Evolutionary conservation across 2,329 filamentous ascomycete genomes (phyloP), one percentile per base, ranked within the genome.

Genomic region (Venturia aucupariae): DNA sequence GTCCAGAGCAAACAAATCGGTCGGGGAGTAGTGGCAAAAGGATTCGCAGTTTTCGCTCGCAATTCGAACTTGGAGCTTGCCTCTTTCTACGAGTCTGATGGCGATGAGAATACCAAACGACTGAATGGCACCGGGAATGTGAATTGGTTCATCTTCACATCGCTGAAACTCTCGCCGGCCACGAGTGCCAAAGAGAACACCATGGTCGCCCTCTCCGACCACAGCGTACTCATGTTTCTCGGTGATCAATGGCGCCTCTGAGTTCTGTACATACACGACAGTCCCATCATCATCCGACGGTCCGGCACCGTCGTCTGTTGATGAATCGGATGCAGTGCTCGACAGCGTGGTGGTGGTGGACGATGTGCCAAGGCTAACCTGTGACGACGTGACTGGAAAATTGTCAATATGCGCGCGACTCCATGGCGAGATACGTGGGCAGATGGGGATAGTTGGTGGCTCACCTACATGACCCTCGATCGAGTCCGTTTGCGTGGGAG

Each of bases 61-160:
- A 35, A 90, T 83, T 19, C 89, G 84, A 17, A 92, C 88, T 1
- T 84, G 73, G 15, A 94, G 82, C 44, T 82, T 84, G 3, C 87
- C 88, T 44, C 89, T 86, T 0, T 77, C 72, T 62, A 90, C 85
- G 72, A 92, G 89, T 63, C 86, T 83, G 24, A 96, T 74, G 0
- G 87, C 90, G 39, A 96, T 71, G 30, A 96, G 77, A 4, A 89
- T 79, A 1, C 92, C 92, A 69, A 96, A 96, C 0, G 84, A 81
- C 72, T 96, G 92, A 0, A 92, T 77, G 1, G 90, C 89, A 44
- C 91, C 91, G 0, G 92, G 92, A 0, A 91, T 88, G 68, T 93
- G 90, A 35, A 96, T 96, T 0, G 91, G 91, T 70, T 96, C 92
- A 70, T 96, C 92, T 74, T 96, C 92, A 71, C 92, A 96, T 62